Evolutionary conservation across 371 early-diverging fungal genomes (phyloP), one percentile per base, ranked within the genome.

Genomic region (Mortierella sp.): DNA sequence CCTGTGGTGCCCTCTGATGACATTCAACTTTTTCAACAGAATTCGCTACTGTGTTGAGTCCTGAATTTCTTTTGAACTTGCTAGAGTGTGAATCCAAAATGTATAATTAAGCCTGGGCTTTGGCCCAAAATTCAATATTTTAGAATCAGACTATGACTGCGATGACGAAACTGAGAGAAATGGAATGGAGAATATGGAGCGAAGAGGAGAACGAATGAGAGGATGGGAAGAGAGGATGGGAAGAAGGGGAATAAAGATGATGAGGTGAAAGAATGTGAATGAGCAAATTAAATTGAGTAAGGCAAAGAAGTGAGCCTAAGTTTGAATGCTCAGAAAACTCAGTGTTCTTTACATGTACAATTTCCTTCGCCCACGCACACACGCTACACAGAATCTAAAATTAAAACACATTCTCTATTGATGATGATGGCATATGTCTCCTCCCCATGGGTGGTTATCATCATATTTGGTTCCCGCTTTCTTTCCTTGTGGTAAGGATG

Each of bases 201-300:
- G 61, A 51, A 61, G 73, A 56, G 40, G 57, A 56, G 31, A 43
- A 31, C 51, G 57, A 34, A 61, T 15, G 68, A 61, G 43, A 69
- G 31, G 22, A 42, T 56, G 69, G 32, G 56, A 28, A 56, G 10
- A 32, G 43, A 31, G 70, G 43, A 43, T 40, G 4, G 26, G 31
- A 10, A 34, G 8, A 32, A 34, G 32, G 42, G 40, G 37, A 37
- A 23, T 40, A 53, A 53, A 53, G 53, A 53, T 53, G 53, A 53
- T 53, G 53, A 53, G 9, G 53, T 10, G 2, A 3, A 19, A 15
- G 53, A 12, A 23, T 26, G 22, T 15, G 28, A 26, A 26, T 26
- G 53, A 47, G 47, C 47, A 22, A 40, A 47, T 47, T 47, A 17
- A 47, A 28, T 53, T 26, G 23, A 53, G 28, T 26, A 26, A 53